Percentiles rank a stretch among this genome's conserved stretches.
Evolutionary conservation across 192 early-diverging fungal species (phyloP).

Genomic region (Ambispora gerdemannii): DNA sequence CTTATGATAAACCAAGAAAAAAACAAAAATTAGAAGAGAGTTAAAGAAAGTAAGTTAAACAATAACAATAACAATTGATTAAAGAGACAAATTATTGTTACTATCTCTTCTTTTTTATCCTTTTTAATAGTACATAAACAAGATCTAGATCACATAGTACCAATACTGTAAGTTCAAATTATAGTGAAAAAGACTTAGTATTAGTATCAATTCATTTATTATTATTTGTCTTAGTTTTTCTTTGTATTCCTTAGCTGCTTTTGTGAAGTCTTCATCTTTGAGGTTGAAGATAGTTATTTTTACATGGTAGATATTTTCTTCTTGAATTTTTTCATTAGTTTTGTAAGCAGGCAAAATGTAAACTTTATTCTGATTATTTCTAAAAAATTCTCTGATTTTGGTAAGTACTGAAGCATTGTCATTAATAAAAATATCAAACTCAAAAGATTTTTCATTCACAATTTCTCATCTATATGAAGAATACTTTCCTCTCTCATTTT

Average conservation of each 20-base stretch:
- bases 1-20: neutral
- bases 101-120: too few relatives aligned
- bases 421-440: slow-evolving; percentile 16
- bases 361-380: neutral
- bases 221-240: too few relatives aligned
- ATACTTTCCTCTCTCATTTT: slow-evolving; percentile 18
- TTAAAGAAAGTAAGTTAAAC: too few relatives aligned
- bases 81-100: too few relatives aligned
- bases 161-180: too few relatives aligned
- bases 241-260: neutral
- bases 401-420: slow-evolving; percentile 9
- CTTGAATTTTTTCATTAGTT: slow-evolving; percentile 17
- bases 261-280: slow-evolving; percentile 12
- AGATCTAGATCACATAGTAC: too few relatives aligned
- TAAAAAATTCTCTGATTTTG: slow-evolving; percentile 16
- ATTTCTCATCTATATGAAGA: slow-evolving; percentile 3
- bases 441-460: neutral
- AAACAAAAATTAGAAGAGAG: neutral
- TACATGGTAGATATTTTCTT: slow-evolving; percentile 10
- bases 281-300: slow-evolving; percentile 9
- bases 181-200: too few relatives aligned
- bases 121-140: too few relatives aligned
- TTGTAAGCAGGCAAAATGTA: slow-evolving; percentile 16
- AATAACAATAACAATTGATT: too few relatives aligned
- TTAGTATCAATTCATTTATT: too few relatives aligned